Conservation (phyloP, 208 protist genomes). For the Trypanosoma brucei region DNA sequence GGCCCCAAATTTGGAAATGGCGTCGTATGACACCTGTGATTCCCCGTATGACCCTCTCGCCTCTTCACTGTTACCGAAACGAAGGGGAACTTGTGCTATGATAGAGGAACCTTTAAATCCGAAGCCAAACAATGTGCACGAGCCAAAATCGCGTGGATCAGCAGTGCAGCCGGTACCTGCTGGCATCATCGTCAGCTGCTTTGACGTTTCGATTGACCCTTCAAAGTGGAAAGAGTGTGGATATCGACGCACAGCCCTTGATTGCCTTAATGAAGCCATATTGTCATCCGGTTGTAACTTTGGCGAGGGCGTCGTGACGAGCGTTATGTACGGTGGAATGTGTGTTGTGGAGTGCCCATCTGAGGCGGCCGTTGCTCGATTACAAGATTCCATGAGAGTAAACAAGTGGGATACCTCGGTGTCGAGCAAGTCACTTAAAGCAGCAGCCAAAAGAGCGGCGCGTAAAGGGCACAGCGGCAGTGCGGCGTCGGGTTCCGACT, state of each 20-base stretch:
- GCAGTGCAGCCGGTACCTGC: neutral
- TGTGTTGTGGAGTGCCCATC: constrained; percentile 61
- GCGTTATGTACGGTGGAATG: constrained; percentile 82
- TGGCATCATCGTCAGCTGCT: constrained; percentile 52
- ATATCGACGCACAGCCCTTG: constrained; percentile 45
- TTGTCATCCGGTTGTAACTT: constrained; percentile 26
- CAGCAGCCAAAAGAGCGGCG: constrained; percentile 4
- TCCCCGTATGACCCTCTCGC: neutral
- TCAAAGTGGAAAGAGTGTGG: constrained; percentile 45
- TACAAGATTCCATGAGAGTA: constrained; percentile 36
- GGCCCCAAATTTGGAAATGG: neutral
- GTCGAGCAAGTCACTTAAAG: constrained; percentile 9
- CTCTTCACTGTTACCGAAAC: neutral
- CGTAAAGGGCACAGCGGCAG: neutral
- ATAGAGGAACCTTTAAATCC: neutral
- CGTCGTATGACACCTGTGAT: neutral
- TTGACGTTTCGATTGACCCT: constrained; percentile 72
- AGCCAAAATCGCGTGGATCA: neutral
- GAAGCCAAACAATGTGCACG: neutral
- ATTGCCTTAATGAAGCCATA: constrained; percentile 12
- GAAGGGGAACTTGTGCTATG: neutral
- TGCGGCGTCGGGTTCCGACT: neutral
- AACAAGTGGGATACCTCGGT: constrained; percentile 7
- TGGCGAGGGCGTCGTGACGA: constrained; percentile 81
- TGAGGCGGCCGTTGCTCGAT: constrained; percentile 22